Evolutionary conservation across 257 asterid genomes (phyloP), one percentile per base, ranked within the genome.

Genomic region (Nicotiana knightiana): DNA sequence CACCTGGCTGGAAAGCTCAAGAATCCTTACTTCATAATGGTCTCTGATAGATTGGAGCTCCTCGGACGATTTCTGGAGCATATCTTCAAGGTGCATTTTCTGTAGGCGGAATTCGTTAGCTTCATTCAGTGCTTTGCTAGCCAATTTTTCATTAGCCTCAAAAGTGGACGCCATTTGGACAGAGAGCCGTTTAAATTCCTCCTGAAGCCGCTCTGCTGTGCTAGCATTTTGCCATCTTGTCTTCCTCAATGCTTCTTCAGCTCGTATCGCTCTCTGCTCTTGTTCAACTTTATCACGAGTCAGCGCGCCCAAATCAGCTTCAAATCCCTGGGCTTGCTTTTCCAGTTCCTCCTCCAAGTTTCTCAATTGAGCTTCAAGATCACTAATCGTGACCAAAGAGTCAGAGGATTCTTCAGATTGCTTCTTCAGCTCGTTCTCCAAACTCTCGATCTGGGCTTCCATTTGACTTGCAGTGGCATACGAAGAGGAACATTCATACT

Each of bases 171-270:
- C 83, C 98, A 96, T 90, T 88, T 94, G 96, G 61, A 86, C 81
- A 46, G 97, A 89, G 64, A 96, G 97, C 89, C 91, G 91, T 79
- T 81, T 90, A 53, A 94, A 90, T 83, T 94, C 98, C 85, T 89
- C 97, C 87, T 96, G 97, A 70, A 94, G 93, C 86, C 91, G 87
- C 83, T 93, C 98, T 16, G 98, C 98, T 0, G 94, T 90, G 70
- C 87, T 93, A 53, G 90, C 97, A 75, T 93, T 96, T 87, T 89
- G 93, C 92, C 87, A 87, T 82, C 94, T 80, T 16, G 91, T 91
- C 88, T 92, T 94, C 85, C 97, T 90, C 86, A 96, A 87, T 32
- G 90, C 85, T 86, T 94, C 98, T 89, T 96, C 99, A 39, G 98
- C 98, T 83, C 80, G 86, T 82, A 93, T 90, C 2, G 99, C 98